Conservation (phyloP, 257 asterid genomes). For the Fraxinus excelsior region DNA sequence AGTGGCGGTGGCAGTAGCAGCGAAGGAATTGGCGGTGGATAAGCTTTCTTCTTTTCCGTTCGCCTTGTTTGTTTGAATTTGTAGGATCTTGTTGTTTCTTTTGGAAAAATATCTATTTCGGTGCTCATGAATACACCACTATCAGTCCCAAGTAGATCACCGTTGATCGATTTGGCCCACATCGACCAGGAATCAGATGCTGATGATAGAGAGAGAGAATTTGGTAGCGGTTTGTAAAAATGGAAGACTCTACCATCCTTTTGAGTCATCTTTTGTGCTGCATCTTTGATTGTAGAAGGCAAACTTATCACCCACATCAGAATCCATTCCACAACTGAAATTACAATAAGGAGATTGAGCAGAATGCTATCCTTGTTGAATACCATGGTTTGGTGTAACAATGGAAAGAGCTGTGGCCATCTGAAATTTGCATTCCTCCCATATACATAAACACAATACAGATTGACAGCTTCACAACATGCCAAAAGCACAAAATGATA, state of each 20-base stretch:
- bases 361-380: neutral
- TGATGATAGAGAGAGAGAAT: neutral
- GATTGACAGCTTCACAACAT: neutral
- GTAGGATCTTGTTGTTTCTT: neutral
- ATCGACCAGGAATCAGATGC: neutral
- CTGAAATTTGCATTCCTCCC: neutral
- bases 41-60: constrained; percentile 1
- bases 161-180: neutral
- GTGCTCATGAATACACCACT: neutral
- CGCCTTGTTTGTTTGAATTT: neutral
- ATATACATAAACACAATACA: neutral
- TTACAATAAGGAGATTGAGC: neutral
- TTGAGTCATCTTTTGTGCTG: neutral
- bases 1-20: too few relatives aligned
- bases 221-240: neutral
- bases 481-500: neutral
- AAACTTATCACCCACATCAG: neutral
- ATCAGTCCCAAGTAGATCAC: neutral
- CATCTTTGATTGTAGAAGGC: neutral
- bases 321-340: neutral
- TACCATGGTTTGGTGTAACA: neutral
- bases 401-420: neutral
- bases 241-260: neutral
- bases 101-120: neutral
- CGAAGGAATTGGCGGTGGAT: neutral